Evolutionary conservation across 148 eudicot genomes (phyloP), one percentile per base, ranked within the genome.

Genomic region (Vaccinium myrtillus): DNA sequence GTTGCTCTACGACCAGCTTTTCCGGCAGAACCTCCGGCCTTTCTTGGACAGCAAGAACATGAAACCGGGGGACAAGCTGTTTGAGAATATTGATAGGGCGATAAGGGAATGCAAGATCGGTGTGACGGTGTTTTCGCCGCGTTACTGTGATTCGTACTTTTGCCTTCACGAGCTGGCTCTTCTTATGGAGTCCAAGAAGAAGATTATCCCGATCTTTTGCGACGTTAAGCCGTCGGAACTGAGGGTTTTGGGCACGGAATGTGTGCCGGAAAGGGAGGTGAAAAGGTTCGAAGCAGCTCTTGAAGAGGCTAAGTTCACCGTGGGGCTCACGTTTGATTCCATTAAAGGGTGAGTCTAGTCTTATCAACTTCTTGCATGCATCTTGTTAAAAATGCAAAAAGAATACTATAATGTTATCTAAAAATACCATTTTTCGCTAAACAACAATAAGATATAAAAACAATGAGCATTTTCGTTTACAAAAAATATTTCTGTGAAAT

Each of bases 31-130:
- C 8, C 54, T 86, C 32, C 88, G 79, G 8, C 79, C 88, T 1
- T 86, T 86, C 63, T 75, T 86, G 82, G 85, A 86, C 83, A 83
- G 36, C 86, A 86, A 86, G 86, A 86, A 79, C 83, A 86, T 86
- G 88, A 86, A 86, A 54, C 88, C 88, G 0, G 88, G 86, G 1
- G 88, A 86, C 43, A 86, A 86, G 63, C 12, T 86, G 82, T 83
- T 83, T 59, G 88, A 83, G 8, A 70, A 86, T 54, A 86, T 86
- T 27, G 54, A 86, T n/a, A 18, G 25, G 5, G 88, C 84, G 16
- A 61, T 86, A 3, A 58, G 9, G 74, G 80, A 83, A 2, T 78
- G 88, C 32, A 86, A 86, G 63, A 53, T 86, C 0, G 88, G 88
- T 0, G 77, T 86, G 0, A 59, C 85, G 21, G 83, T 86, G 14